A percentile compares a stretch with the other conserved stretches of the same genome.
These are phyloP conservation scores for Clonostachys rosea DNA, from an alignment of 2,329 filamentous ascomycete genomes.

Conservation along the genomic window DNA sequence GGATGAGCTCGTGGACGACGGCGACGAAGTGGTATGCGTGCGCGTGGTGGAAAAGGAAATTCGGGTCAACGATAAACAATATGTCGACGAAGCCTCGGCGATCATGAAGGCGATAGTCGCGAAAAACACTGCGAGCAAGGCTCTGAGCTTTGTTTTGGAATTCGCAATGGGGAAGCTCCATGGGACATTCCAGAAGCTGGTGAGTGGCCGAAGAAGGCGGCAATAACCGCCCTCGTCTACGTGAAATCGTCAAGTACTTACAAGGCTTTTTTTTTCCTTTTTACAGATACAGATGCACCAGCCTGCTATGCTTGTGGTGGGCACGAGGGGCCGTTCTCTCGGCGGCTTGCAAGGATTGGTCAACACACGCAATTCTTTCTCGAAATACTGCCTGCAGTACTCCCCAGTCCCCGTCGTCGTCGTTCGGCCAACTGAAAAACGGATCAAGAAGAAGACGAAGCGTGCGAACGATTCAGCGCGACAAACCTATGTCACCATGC, in stretches of 20 bases:
- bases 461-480: conserved; percentile 71
- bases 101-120: conserved; percentile 72
- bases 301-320: conserved; percentile 85
- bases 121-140: conserved; percentile 75
- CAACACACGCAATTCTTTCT: conserved; percentile 74
- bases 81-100: conserved; percentile 69
- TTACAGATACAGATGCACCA: conserved; percentile 83
- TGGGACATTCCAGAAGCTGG: conserved; percentile 85
- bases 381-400: conserved; percentile 91
- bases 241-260: conserved; percentile 2
- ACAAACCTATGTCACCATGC: conserved; percentile 72
- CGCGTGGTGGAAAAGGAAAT: conserved; percentile 82
- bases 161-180: conserved; percentile 87
- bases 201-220: conserved; percentile 33
- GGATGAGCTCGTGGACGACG: conserved; percentile 87
- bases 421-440: conserved; percentile 80
- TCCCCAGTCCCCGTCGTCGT: conserved; percentile 92
- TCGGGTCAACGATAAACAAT: conserved; percentile 64
- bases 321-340: conserved; percentile 78
- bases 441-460: conserved; percentile 86
- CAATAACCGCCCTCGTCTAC: background rate
- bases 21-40: conserved; percentile 88
- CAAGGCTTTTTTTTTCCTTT: background rate
- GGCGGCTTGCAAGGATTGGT: conserved; percentile 83
- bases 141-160: conserved; percentile 81